Base-by-base conservation (phyloP, 176 grass and related monocot species). In the Aechmea fasciata region DNA sequence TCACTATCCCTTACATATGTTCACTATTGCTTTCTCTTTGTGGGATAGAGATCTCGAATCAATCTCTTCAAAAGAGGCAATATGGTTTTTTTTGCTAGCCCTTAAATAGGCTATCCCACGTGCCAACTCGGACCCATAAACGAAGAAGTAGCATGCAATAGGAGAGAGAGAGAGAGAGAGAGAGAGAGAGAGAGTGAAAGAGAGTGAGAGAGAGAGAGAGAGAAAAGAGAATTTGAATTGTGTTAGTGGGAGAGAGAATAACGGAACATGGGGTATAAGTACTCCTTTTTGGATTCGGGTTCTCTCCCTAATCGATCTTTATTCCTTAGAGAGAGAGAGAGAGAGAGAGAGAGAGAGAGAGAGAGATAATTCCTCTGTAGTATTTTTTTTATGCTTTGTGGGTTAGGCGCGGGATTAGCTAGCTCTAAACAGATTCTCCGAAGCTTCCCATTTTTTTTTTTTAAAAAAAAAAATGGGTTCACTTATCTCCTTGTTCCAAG, bases 231-330 rank as follows among this genome's bases (percentile, higher is more conserved):
- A 41, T 41, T 41, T 41, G 52, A 72, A 59, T 59, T 72, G 15
- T 47, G 52, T 41, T 72, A 76, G 61, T 74, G 72, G 61, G 17
- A 47, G 14, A 48, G 48, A 74, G 72, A 65, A 74, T 65, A 64
- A 51, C 17, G 33, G 47, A 74, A 74, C 72, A 74, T 74, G 72
- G 72, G 47, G 47, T 51, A 26, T 47, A 41, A 23, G n/a, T n/a
- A n/a, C 51, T 65, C 59, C 57, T 48, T 25, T 48, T 15, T 28
- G 48, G 61, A 48, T 64, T 11, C 57, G 48, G 5, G 33, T 57
- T 51, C 61, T 74, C 24, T 74, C 19, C 41, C 22, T 50, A 50
- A 48, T n/a, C n/a, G n/a, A n/a, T 14, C 61, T 61, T 53, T 61
- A 28, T 57, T 48, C 70, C 26, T 61, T 71, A 12, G n/a, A n/a